These are phyloP conservation scores for Sporothrix protearum DNA, from an alignment of 2,329 filamentous ascomycete genomes.

Conservation along the genomic window DNA sequence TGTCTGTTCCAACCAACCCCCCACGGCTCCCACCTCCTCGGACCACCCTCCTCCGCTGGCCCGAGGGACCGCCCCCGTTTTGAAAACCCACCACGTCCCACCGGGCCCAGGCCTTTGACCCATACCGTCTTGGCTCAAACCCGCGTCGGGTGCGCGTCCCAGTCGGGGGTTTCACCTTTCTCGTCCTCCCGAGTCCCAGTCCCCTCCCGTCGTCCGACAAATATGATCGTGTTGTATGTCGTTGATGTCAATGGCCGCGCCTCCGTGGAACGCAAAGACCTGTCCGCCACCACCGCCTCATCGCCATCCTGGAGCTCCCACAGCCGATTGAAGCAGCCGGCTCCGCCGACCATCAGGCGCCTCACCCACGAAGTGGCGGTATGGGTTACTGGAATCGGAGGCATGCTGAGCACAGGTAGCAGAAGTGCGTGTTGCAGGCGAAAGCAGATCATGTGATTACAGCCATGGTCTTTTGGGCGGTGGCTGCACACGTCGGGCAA, in stretches of 20 bases:
- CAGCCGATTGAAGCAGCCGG: constrained; percentile 74
- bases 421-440: constrained; percentile 87
- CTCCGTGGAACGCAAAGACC: constrained; percentile 39
- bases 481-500: constrained; percentile 88
- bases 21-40: too few species aligned
- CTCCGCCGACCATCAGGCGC: constrained; percentile 48
- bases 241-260: constrained; percentile 29
- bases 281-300: constrained; percentile 48
- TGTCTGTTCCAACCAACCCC: too few species aligned
- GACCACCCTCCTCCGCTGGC: too few species aligned
- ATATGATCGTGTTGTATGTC: constrained; percentile 31
- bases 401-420: constrained; percentile 90
- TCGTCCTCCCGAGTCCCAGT: neutral
- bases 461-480: constrained; percentile 85
- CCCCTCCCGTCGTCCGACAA: constrained; percentile 26
- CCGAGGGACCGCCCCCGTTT: too few species aligned
- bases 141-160: neutral
- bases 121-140: neutral
- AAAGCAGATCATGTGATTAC: constrained; percentile 95
- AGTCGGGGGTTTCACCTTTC: neutral
- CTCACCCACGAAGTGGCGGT: constrained; percentile 83
- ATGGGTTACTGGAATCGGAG: constrained; percentile 74
- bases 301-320: constrained; percentile 90
- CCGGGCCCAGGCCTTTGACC: neutral
- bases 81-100: too few species aligned